Percentiles rank a stretch among this genome's conserved stretches.
Evolutionary conservation across 345 rosid species (phyloP).

Genomic region (Linum tenue): DNA sequence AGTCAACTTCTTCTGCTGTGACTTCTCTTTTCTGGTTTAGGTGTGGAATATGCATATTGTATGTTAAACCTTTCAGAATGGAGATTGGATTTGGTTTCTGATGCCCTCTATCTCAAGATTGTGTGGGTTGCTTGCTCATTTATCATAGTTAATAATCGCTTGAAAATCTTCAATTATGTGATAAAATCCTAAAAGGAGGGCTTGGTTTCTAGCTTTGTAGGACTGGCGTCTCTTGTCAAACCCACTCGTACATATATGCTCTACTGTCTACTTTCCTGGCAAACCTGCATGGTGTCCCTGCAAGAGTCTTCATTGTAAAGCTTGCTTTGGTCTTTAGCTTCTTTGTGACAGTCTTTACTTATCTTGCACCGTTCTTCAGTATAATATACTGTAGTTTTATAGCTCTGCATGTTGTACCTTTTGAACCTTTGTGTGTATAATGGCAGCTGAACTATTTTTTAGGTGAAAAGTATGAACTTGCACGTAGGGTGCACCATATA

Average conservation of each 20-base stretch:
- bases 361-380: no score
- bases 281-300: no score
- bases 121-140: background rate
- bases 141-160: background rate
- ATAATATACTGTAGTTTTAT: background rate
- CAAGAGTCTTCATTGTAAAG: no score
- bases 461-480: slow-evolving; percentile 97
- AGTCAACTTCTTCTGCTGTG: background rate
- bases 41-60: background rate
- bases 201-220: no score
- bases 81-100: background rate
- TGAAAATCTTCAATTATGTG: no score
- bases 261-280: no score
- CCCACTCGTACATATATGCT: no score
- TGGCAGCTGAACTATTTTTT: slow-evolving; percentile 8
- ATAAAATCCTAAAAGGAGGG: no score
- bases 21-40: background rate
- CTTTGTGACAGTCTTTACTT: no score
- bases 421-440: background rate
- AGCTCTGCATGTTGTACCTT: background rate
- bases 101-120: background rate
- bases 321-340: no score
- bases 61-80: background rate
- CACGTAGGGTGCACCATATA: slow-evolving; percentile 60
- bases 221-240: no score